Percentiles rank a stretch among this genome's conserved stretches.
These are phyloP conservation scores for Globisporangium mamillatum DNA, from an alignment of 352 stramenopile genomes.

Conservation along the genomic window DNA sequence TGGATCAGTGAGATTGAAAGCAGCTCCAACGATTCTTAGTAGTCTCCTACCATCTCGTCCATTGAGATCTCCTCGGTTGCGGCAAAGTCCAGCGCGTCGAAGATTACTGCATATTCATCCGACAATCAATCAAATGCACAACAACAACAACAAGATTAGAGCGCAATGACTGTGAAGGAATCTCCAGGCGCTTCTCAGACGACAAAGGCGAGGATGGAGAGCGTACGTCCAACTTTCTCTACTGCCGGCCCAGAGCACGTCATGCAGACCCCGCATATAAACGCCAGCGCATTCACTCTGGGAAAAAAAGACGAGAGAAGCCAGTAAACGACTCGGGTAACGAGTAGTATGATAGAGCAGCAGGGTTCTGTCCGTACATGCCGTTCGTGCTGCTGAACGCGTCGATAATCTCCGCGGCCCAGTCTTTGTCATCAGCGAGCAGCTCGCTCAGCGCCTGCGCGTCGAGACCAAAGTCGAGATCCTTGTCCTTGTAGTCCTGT, in stretches of 20 bases:
- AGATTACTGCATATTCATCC: slow-evolving; percentile 44
- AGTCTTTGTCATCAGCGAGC: slow-evolving; percentile 44
- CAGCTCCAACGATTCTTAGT: not conserved
- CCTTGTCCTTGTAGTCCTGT: slow-evolving; percentile 71
- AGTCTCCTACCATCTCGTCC: slow-evolving; percentile 58
- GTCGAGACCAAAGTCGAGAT: slow-evolving; percentile 71
- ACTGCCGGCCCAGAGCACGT: slow-evolving; percentile 38
- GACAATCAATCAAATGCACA: no score
- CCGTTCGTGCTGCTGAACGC: slow-evolving; percentile 55
- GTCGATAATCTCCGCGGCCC: slow-evolving; percentile 53
- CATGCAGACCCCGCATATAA: slow-evolving; percentile 56
- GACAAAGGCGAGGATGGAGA: not conserved
- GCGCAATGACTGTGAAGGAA: not conserved
- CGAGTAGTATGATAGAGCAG: not conserved
- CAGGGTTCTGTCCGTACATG: slow-evolving; percentile 41
- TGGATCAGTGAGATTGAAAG: not conserved
- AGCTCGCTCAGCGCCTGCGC: slow-evolving; percentile 44
- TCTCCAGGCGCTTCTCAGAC: not conserved
- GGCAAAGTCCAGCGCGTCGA: slow-evolving; percentile 77
- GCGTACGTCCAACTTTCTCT: slow-evolving; percentile 50
- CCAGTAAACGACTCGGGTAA: not conserved
- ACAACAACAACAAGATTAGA: not conserved
- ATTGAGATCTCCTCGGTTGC: slow-evolving; percentile 68
- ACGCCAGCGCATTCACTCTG: slow-evolving; percentile 66
- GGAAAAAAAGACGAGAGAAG: not conserved